These are phyloP conservation scores for Brettanomyces bruxellensis DNA, from an alignment of 805 yeast genomes.

Conservation along the genomic window DNA sequence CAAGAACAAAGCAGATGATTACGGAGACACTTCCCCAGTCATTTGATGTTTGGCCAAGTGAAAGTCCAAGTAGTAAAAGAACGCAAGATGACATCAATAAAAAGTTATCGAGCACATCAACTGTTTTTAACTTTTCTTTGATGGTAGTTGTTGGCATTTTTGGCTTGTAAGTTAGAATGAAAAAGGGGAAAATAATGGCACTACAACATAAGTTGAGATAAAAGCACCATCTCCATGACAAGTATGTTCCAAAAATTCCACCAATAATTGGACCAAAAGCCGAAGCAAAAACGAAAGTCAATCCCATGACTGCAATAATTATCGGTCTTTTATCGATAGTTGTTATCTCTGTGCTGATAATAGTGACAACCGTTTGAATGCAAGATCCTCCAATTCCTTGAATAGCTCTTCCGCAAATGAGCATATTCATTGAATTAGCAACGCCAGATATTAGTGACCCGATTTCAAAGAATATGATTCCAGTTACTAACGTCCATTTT, in stretches of 20 bases:
- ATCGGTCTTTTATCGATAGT: constrained; percentile 32
- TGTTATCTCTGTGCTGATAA: constrained; percentile 49
- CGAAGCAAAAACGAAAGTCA: constrained; percentile 41
- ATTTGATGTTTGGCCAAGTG: constrained; percentile 48
- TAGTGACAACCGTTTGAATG: constrained; percentile 47
- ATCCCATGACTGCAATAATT: constrained; percentile 31
- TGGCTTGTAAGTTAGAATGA: constrained; percentile 3
- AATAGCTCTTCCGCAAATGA: constrained; percentile 64
- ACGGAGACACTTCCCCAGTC: constrained; percentile 51
- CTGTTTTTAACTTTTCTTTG: constrained; percentile 26
- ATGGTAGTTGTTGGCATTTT: constrained; percentile 3
- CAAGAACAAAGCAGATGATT: constrained; percentile 38
- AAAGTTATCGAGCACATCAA: constrained; percentile 42
- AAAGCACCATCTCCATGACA: constrained; percentile 71
- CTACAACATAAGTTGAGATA: constrained; percentile 63
- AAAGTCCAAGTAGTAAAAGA: constrained; percentile 39
- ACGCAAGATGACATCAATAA: constrained; percentile 35
- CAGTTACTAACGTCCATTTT: constrained; percentile 34
- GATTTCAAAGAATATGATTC: constrained; percentile 45
- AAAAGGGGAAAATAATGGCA: constrained; percentile 29
- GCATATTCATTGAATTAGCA: constrained; percentile 42
- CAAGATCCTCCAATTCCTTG: constrained; percentile 75
- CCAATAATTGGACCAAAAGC: constrained; percentile 60
- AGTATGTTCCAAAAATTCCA: constrained; percentile 43
- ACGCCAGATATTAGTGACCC: constrained; percentile 57